Conservation (phyloP, 2,329 filamentous ascomycete species). For the Bertia moriformis region DNA sequence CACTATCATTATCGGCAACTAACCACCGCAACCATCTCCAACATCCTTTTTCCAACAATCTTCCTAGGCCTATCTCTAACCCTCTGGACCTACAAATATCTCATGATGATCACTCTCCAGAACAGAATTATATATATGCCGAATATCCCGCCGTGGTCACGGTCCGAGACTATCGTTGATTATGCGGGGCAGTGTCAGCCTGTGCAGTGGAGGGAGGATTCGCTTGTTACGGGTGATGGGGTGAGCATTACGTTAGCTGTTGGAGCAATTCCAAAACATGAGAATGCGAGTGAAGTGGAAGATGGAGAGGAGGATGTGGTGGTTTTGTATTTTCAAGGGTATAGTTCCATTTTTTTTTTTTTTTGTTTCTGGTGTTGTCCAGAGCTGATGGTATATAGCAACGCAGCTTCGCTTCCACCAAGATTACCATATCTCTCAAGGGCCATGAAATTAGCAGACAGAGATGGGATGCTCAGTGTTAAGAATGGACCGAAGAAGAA, state of each 20-base stretch:
- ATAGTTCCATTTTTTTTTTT: no score
- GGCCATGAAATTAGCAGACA: slow-evolving; percentile 29
- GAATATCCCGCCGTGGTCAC: slow-evolving; percentile 56
- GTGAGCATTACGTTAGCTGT: slow-evolving; percentile 49
- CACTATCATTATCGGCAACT: no score
- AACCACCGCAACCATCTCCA: no score
- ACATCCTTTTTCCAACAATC: slow-evolving; percentile 53
- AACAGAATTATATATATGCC: slow-evolving; percentile 76
- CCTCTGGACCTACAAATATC: slow-evolving; percentile 53
- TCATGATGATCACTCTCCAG: slow-evolving; percentile 65
- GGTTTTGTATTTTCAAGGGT: neutral
- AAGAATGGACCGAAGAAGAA: slow-evolving; percentile 9
- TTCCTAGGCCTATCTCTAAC: slow-evolving; percentile 51
- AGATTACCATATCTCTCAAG: slow-evolving; percentile 39
- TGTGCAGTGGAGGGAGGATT: slow-evolving; percentile 53
- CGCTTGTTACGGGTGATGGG: slow-evolving; percentile 45
- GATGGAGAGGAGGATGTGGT: slow-evolving; percentile 8
- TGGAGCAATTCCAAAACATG: no score
- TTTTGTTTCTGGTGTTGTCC: neutral
- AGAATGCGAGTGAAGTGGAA: no score
- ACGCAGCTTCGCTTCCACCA: slow-evolving; percentile 42
- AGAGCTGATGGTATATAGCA: slow-evolving; percentile 23
- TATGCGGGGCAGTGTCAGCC: slow-evolving; percentile 44
- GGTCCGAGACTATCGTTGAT: slow-evolving; percentile 50
- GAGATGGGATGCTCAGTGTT: slow-evolving; percentile 14